A percentile compares a stretch with the other conserved stretches of the same genome.
Conservation (phyloP, 345 rosid species). For the Boechera retrofracta region DNA sequence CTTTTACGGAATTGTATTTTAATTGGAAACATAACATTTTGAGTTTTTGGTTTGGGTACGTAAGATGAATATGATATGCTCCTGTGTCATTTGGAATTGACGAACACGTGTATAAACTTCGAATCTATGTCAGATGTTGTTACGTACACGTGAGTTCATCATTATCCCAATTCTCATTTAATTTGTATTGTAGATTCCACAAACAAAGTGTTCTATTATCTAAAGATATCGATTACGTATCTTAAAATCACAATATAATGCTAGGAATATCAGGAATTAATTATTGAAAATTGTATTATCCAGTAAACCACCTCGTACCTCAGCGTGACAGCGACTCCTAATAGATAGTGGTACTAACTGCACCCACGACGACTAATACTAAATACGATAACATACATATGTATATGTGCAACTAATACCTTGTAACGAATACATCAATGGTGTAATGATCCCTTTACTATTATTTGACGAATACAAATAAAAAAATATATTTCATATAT, state of each 20-base stretch:
- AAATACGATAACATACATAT: background rate
- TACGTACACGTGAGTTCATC: slow-evolving; percentile 40
- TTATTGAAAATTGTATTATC: background rate
- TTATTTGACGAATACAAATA: no score
- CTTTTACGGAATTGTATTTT: background rate
- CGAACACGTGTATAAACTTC: slow-evolving; percentile 11
- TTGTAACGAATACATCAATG: background rate
- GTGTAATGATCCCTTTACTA: background rate
- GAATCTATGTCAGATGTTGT: slow-evolving; percentile 37
- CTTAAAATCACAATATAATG: background rate
- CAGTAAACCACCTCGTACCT: slow-evolving; percentile 14
- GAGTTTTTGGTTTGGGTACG: background rate
- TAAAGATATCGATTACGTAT: slow-evolving; percentile 12
- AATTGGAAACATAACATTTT: background rate
- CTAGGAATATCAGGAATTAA: background rate
- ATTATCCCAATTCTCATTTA: background rate
- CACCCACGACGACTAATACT: background rate
- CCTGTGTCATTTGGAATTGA: background rate
- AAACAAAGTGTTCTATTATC: background rate
- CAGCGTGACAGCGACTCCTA: slow-evolving; percentile 21
- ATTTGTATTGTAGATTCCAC: background rate
- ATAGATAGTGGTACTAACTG: background rate
- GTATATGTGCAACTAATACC: background rate
- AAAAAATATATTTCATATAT: no score
- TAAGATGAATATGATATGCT: background rate